Percentiles rank a stretch among this genome's conserved stretches.
These are phyloP conservation scores for Kuraishia molischiana DNA, from an alignment of 805 yeast species.

Conservation along the genomic window DNA sequence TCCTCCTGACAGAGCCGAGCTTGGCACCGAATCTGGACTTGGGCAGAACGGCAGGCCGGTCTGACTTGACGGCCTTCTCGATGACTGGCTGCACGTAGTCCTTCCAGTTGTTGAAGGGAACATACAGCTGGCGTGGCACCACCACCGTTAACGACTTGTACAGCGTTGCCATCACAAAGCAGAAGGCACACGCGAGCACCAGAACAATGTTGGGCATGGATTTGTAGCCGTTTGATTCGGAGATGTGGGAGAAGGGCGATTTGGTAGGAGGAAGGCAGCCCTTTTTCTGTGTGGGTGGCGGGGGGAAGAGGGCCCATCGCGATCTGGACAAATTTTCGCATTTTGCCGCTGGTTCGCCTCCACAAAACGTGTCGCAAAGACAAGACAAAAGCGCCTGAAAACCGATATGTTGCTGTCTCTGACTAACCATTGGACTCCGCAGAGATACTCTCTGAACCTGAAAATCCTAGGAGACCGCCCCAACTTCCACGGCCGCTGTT, in stretches of 20 bases:
- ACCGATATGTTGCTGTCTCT: neutral
- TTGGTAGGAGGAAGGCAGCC: too few relatives aligned
- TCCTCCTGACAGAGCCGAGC: constrained; percentile 16
- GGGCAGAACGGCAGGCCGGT: neutral
- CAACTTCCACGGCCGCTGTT: neutral
- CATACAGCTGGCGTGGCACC: neutral
- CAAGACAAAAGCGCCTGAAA: too few relatives aligned
- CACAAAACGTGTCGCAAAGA: too few relatives aligned
- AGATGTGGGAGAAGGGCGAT: too few relatives aligned
- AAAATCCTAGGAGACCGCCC: neutral
- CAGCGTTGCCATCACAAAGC: too few relatives aligned
- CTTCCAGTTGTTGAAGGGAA: constrained; percentile 17
- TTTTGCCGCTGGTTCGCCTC: too few relatives aligned
- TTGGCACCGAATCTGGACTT: constrained; percentile 14
- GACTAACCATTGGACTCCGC: neutral
- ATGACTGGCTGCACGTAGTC: neutral
- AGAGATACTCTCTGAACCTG: neutral
- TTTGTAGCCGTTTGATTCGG: too few relatives aligned
- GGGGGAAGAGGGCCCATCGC: too few relatives aligned
- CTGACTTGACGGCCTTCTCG: neutral
- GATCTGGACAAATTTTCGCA: too few relatives aligned
- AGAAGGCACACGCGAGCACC: too few relatives aligned
- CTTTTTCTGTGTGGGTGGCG: too few relatives aligned
- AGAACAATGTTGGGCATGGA: too few relatives aligned
- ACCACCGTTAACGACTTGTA: neutral